Conservation (phyloP, 345 rosid species). For the Lepidium aucheri region DNA sequence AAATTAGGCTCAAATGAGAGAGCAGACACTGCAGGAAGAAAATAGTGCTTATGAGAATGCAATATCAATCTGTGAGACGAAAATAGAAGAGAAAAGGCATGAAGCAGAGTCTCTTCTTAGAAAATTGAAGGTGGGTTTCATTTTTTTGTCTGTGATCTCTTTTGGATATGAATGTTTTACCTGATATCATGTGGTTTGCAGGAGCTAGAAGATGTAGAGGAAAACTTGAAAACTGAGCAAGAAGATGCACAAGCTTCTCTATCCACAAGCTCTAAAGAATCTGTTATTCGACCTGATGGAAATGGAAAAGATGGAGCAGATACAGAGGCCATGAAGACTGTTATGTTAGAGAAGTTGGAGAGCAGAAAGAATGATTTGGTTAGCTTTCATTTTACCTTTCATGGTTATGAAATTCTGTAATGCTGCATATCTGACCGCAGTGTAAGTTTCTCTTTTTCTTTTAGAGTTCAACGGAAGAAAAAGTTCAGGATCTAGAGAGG, state of each 20-base stretch:
- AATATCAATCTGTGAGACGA: slow-evolving; percentile 61
- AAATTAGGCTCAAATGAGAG: slow-evolving; percentile 65
- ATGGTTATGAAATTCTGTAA: background rate
- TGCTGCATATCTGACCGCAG: slow-evolving; percentile 3
- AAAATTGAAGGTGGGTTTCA: too few relatives aligned
- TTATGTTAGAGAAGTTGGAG: slow-evolving; percentile 54
- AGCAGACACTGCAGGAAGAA: slow-evolving; percentile 63
- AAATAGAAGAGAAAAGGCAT: slow-evolving; percentile 55
- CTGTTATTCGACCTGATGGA: slow-evolving; percentile 17
- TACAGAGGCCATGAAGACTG: slow-evolving; percentile 38
- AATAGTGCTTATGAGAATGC: slow-evolving; percentile 74
- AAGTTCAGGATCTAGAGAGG: slow-evolving; percentile 61
- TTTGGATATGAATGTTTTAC: background rate
- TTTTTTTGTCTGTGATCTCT: background rate
- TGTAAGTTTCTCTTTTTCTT: background rate
- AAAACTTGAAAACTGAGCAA: slow-evolving; percentile 42
- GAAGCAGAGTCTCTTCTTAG: slow-evolving; percentile 35
- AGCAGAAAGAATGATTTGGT: slow-evolving; percentile 73
- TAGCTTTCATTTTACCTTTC: slow-evolving; percentile 11
- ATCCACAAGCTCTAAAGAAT: slow-evolving; percentile 27
- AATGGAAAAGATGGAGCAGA: slow-evolving; percentile 33
- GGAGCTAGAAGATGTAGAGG: slow-evolving; percentile 67
- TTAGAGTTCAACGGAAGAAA: slow-evolving; percentile 64
- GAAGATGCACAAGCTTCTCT: slow-evolving; percentile 35
- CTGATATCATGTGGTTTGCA: slow-evolving; percentile 19